Evolutionary conservation across 257 asterid genomes (phyloP).

Genomic region (Primulina huaijiensis): DNA sequence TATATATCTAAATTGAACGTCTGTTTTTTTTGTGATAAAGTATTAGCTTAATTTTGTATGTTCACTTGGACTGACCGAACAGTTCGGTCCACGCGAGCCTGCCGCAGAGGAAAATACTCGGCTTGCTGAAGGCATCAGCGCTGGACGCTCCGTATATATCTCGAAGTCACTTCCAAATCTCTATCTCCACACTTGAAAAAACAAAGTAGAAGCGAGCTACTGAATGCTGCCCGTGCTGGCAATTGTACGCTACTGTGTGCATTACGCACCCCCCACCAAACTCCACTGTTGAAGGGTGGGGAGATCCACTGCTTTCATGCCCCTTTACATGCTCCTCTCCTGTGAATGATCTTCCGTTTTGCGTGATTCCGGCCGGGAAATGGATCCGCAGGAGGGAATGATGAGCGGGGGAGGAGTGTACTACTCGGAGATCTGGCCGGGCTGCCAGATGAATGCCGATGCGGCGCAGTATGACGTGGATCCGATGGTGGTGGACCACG

Average conservation of each 20-base stretch:
- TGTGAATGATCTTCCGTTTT: slow-evolving; percentile 32
- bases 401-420: slow-evolving; percentile 42
- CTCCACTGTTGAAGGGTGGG: slow-evolving; percentile 24
- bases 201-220: no score
- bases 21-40: no score
- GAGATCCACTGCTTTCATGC: slow-evolving; percentile 26
- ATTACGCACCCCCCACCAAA: background rate
- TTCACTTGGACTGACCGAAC: no score
- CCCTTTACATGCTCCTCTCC: slow-evolving; percentile 25
- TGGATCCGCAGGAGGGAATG: slow-evolving; percentile 51
- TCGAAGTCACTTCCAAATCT: background rate
- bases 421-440: slow-evolving; percentile 65
- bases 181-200: no score
- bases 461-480: slow-evolving; percentile 45
- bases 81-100: background rate
- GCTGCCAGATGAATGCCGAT: slow-evolving; percentile 36
- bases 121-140: background rate
- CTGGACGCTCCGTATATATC: background rate
- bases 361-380: no score
- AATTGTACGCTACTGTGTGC: background rate
- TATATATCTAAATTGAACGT: no score
- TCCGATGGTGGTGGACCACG: slow-evolving; percentile 47
- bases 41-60: no score
- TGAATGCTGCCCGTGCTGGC: no score
- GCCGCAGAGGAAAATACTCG: background rate